phyloP scores from a whole-genome alignment of 345 rosid genomes.

The Eucalyptus coolabah region DNA sequence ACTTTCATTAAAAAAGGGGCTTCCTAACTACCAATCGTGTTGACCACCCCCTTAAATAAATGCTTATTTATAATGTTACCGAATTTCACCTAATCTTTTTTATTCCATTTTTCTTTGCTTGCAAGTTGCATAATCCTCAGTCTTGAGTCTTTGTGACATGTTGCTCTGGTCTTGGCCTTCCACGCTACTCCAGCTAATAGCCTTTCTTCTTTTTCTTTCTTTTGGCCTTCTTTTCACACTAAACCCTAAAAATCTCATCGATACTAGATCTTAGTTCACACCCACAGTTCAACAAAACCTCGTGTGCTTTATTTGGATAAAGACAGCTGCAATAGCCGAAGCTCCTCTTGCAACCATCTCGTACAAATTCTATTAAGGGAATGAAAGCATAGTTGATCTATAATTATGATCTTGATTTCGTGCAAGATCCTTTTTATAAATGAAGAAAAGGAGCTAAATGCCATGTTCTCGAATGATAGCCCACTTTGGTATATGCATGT shows the following conservation, averaged over 20 bases:
- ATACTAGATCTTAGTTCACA: background rate
- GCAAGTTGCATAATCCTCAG: background rate
- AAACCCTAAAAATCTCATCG: background rate
- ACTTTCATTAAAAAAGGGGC: background rate
- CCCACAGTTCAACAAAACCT: background rate
- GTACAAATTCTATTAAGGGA: background rate
- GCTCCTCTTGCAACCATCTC: background rate
- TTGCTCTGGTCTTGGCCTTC: slow-evolving; percentile 6
- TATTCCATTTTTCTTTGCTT: background rate
- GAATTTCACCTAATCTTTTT: background rate
- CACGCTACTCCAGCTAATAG: slow-evolving; percentile 21
- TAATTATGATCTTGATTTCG: background rate
- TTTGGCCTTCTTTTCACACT: background rate
- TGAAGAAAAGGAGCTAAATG: background rate
- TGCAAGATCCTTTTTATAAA: background rate
- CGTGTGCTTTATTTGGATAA: background rate
- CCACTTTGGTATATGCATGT: background rate
- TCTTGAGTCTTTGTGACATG: background rate
- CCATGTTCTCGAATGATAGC: slow-evolving; percentile 8
- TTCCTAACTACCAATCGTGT: background rate
- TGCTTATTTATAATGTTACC: background rate
- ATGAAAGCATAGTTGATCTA: background rate
- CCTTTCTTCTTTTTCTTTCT: background rate
- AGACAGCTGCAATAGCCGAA: background rate
- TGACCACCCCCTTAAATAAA: background rate